Evolutionary conservation across 1,284 basidiomycete genomes (phyloP), one percentile per base, ranked within the genome.

Genomic region (Anthracocystis panici-leucophaei): DNA sequence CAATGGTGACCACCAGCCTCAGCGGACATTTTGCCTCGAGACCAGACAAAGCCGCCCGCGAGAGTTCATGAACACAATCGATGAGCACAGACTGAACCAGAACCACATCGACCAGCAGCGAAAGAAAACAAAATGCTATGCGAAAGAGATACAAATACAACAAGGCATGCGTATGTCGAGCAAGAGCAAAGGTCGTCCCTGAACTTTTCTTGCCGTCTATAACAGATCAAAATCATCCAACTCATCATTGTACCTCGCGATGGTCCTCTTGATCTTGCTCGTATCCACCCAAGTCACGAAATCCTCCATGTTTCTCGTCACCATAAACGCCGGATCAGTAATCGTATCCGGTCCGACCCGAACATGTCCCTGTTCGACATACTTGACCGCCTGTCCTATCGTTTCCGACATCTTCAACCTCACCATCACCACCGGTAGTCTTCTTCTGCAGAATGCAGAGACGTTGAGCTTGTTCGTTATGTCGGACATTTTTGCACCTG

Each of bases 281-380:
- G 94, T 95, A 86, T 99, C 95, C 18, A 99, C 95, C 97, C 97
- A 99, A 21, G 97, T 98, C 51, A 99, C 94, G 87, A 97, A 99
- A 88, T 99, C 97, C 85, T 99, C 95, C 94, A 97, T 95, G 79
- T 95, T 93, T 50, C 85, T 76, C 25, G 95, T 97, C 73, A 99
- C 95, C 64, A 99, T 89, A 87, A 92, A 98, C 1, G 96, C 97
- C 2, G 97, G 97, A 86, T 99, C 97, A 0, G 93, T 96, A 81
- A 99, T 91, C 0, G 93, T 93, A 81, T 97, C 93, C 27, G 97
- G 94, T 7, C 97, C 97, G 14, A 99, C 95, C 35, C 97, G 91
- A 75, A 99, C 91, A 86, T 99, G 96, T 0, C 97, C 97, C 86
- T 99, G 96, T 86, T 99, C 97, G 75, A 99, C 93, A 84, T 97